A percentile compares a stretch with the other conserved stretches of the same genome.
Evolutionary conservation across 2,329 filamentous ascomycete species (phyloP).

Genomic region (Neonectria sp.): DNA sequence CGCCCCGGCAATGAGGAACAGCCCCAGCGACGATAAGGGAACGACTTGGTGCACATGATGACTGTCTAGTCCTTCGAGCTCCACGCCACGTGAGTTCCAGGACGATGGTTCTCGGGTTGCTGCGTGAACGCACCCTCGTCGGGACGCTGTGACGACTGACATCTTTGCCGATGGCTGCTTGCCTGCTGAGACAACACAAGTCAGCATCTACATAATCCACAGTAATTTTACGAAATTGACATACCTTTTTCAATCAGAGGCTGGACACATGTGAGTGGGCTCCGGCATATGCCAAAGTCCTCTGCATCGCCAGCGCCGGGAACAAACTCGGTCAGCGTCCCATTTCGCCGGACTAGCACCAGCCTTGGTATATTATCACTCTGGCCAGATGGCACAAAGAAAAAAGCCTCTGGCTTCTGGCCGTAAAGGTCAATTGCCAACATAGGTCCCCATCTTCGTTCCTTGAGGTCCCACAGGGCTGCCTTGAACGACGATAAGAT

Average conservation of each 20-base stretch:
- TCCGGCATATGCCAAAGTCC: slow-evolving; percentile 66
- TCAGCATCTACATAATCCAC: slow-evolving; percentile 3
- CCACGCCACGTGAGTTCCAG: slow-evolving; percentile 67
- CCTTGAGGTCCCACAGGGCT: slow-evolving; percentile 74
- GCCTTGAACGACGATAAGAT: slow-evolving; percentile 73
- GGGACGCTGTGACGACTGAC: slow-evolving; percentile 62
- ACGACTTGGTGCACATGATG: slow-evolving; percentile 68
- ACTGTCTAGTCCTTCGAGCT: slow-evolving; percentile 60
- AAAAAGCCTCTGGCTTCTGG: slow-evolving; percentile 74
- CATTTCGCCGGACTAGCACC: slow-evolving; percentile 75
- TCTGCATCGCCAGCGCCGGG: slow-evolving; percentile 58
- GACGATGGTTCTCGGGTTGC: slow-evolving; percentile 57
- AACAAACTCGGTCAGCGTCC: slow-evolving; percentile 72
- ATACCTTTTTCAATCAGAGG: slow-evolving; percentile 63
- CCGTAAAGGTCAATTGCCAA: slow-evolving; percentile 65
- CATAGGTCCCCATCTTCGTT: slow-evolving; percentile 70
- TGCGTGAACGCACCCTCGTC: slow-evolving; percentile 65
- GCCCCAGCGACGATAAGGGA: slow-evolving; percentile 69
- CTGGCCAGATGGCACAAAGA: slow-evolving; percentile 67
- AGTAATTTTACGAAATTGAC: slow-evolving; percentile 29
- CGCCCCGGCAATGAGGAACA: slow-evolving; percentile 73
- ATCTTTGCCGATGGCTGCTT: slow-evolving; percentile 32
- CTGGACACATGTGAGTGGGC: slow-evolving; percentile 66
- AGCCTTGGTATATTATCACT: slow-evolving; percentile 61
- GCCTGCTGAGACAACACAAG: slow-evolving; percentile 16